Conservation (phyloP, 768 basidiomycete species). For the Lanmaoa pseudosensibilis region DNA sequence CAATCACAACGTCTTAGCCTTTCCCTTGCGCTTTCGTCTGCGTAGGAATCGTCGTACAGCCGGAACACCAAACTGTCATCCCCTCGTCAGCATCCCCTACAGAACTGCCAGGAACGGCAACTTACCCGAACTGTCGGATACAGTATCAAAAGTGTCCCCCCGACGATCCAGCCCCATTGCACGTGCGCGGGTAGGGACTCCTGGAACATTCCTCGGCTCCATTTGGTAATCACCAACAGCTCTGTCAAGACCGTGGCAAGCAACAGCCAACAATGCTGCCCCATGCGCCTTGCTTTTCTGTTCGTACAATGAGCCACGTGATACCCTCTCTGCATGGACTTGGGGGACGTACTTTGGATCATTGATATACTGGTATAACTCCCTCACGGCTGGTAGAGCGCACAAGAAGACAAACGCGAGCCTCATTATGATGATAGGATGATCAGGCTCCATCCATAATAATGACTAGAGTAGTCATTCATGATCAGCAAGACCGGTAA, state of each 20-base stretch:
- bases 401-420: constrained; percentile 80
- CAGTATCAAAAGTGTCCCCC: constrained; percentile 55
- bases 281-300: constrained; percentile 85
- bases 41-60: constrained; percentile 52
- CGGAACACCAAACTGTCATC: constrained; percentile 63
- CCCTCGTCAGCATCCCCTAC: constrained; percentile 12
- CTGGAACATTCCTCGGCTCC: constrained; percentile 71
- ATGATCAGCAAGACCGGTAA: constrained; percentile 24
- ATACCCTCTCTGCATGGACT: not conserved
- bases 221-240: constrained; percentile 76
- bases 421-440: constrained; percentile 74
- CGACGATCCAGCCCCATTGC: constrained; percentile 66
- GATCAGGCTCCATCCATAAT: constrained; percentile 90
- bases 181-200: constrained; percentile 63
- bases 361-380: constrained; percentile 81
- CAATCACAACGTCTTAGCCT: constrained; percentile 34
- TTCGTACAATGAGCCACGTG: constrained; percentile 4
- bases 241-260: constrained; percentile 86
- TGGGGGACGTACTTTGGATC: constrained; percentile 62
- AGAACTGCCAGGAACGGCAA: not conserved
- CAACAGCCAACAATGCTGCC: constrained; percentile 84
- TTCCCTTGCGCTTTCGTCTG: constrained; percentile 33
- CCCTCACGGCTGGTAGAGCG: constrained; percentile 82
- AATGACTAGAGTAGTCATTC: constrained; percentile 42
- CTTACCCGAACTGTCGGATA: constrained; percentile 72